Percentiles rank a stretch among this genome's conserved stretches.
phyloP scores from a whole-genome alignment of 139 green algal species.

The Closterium sp. region DNA sequence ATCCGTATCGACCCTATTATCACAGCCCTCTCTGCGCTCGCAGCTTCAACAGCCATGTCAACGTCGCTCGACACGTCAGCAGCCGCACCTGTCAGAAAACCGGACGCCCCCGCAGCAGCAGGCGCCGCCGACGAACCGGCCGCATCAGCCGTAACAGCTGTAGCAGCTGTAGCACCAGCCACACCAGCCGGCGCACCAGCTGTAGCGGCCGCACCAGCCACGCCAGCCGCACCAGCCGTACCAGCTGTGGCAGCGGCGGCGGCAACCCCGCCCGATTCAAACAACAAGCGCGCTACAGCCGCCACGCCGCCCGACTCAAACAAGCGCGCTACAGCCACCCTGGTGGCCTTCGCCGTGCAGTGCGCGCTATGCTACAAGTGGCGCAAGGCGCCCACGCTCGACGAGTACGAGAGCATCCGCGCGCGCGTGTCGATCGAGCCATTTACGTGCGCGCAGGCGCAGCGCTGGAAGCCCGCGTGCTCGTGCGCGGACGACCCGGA shows the following conservation, averaged over 20 bases:
- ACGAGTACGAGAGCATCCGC: slow-evolving; percentile 32
- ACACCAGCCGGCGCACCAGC: neutral
- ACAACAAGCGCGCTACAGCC: neutral
- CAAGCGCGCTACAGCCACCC: slow-evolving; percentile 11
- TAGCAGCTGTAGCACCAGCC: neutral
- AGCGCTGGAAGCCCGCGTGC: neutral
- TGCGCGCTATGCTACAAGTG: slow-evolving; percentile 32
- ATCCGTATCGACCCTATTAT: too few species aligned
- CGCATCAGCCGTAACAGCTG: neutral
- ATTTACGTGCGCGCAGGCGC: slow-evolving; percentile 28
- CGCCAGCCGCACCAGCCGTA: neutral
- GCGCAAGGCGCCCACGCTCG: slow-evolving; percentile 13
- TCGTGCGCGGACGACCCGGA: slow-evolving; percentile 7
- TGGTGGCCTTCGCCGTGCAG: slow-evolving; percentile 31
- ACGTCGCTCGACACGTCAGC: too few species aligned
- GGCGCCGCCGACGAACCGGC: neutral
- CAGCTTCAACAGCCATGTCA: too few species aligned
- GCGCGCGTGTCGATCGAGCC: slow-evolving; percentile 10
- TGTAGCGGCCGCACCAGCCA: too few species aligned
- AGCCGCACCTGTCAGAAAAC: too few species aligned
- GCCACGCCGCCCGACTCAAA: neutral
- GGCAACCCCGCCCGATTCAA: neutral
- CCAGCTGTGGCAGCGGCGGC: neutral
- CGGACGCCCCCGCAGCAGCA: neutral
- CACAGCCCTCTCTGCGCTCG: too few species aligned